Evolutionary conservation across 441 rosid species (phyloP), one percentile per base, ranked within the genome.

Genomic region (Biscutella auriculata): DNA sequence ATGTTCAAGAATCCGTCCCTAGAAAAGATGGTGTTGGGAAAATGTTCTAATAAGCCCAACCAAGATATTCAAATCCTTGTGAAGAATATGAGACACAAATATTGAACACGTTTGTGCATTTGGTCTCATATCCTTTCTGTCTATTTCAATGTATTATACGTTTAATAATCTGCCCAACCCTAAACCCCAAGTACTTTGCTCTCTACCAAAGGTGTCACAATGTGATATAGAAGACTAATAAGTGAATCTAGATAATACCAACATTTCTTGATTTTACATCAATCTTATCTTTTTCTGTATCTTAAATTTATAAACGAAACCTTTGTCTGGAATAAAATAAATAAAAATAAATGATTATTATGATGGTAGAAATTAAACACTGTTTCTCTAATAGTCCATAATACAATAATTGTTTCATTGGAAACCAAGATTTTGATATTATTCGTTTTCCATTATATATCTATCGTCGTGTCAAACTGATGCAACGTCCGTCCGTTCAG

Each of bases 21-120:
- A 76, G 96, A 66, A 74, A 72, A 64, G 84, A 75, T 17, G 91
- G 93, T 19, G 50, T 50, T 6, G 98, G 91, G 11, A 91, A 91
- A 77, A 85, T 91, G 96, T 88, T 84, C 68, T 19, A 19, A 19
- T 19, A n/a, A n/a, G n/a, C n/a, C n/a, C n/a, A n/a, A n/a, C n/a
- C n/a, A n/a, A n/a, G n/a, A n/a, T n/a, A n/a, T n/a, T n/a, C n/a
- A n/a, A n/a, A n/a, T n/a, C n/a, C n/a, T n/a, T n/a, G n/a, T 58
- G 65, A 42, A 42, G 28, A n/a, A n/a, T n/a, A 39, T 30, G 29
- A 53, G 26, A 37, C 45, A n/a, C n/a, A n/a, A n/a, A 53, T 27
- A 41, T 60, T 46, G 25, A 35, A 35, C 23, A 32, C n/a, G 14
- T 21, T 34, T 60, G 56, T 36, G 51, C 62, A 63, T 61, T 61